A percentile compares a stretch with the other conserved stretches of the same genome.
These are phyloP conservation scores for Naematelia aurantialba DNA, from an alignment of 768 basidiomycete genomes.

Conservation along the genomic window DNA sequence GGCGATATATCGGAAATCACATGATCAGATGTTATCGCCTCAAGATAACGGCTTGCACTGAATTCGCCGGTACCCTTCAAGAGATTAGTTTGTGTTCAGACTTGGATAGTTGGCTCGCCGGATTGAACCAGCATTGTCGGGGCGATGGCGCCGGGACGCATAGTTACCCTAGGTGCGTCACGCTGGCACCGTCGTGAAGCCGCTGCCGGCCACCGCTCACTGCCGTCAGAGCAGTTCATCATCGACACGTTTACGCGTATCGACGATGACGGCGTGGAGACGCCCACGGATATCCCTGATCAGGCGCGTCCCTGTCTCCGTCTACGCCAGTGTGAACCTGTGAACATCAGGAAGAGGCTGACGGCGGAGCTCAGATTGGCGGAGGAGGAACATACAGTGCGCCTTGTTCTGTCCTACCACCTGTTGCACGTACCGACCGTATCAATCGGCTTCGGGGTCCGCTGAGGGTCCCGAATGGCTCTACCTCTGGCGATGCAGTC, in stretches of 20 bases:
- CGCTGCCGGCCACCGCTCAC: background rate
- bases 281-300: slow-evolving; percentile 22
- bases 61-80: no score
- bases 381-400: slow-evolving; percentile 37
- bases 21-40: no score
- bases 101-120: no score
- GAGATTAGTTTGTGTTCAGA: no score
- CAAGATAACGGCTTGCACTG: no score
- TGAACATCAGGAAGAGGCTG: background rate
- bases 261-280: slow-evolving; percentile 25
- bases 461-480: background rate
- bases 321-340: background rate
- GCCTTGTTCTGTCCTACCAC: background rate
- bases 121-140: no score
- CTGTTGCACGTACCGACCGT: background rate
- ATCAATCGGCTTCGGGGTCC: background rate
- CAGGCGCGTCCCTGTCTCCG: slow-evolving; percentile 18
- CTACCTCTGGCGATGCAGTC: background rate
- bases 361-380: slow-evolving; percentile 22
- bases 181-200: background rate
- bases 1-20: no score
- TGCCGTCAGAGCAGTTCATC: slow-evolving; percentile 32
- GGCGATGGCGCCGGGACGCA: background rate
- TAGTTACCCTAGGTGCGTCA: slow-evolving; percentile 2
- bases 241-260: slow-evolving; percentile 36